Evolutionary conservation across 331 rosid species (phyloP), one percentile per base, ranked within the genome.

Genomic region (Spiraea crenata): DNA sequence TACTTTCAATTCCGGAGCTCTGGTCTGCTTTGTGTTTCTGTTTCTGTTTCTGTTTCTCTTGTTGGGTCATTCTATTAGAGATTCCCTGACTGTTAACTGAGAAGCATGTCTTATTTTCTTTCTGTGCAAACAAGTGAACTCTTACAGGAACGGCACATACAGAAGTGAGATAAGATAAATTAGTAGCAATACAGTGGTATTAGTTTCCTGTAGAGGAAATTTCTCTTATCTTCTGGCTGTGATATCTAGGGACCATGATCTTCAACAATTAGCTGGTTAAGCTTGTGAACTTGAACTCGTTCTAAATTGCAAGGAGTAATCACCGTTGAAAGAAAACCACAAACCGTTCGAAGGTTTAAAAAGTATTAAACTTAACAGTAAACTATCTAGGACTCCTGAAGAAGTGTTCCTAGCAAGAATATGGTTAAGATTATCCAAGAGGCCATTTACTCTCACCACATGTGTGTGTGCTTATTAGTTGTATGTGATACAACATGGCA

Each of bases 211-310:
- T 48, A 45, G 9, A 45, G 12, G 25, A 14, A 4, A 59, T 9
- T 59, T 59, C 45, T 59, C 41, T 57, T 59, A 31, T 57, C 46
- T 69, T 2, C 45, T 16, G 50, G 8, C 48, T 44, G 12, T 57
- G 37, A 70, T 35, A 70, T 70, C 50, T 57, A 57, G 64, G 63
- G 16, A 44, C n/a, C 25, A 55, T 65, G 42, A 13, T 13, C 41
- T 35, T 57, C 16, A 57, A 58, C 42, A 65, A 46, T 35, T 56
- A 42, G 55, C 3, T 69, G 44, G 8, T 41, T 37, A 69, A 25
- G 7, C 65, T 15, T 55, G 49, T 55, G 25, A 56, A 69, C 63
- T 20, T 17, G 8, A 13, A 1, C 3, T 7, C 20, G 9, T 67
- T 61, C 52, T 54, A 54, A 19, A 17, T 14, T 67, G 16, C 44